phyloP scores from a whole-genome alignment of 108 stramenopile species.

The Pseudonitzschia delicatissima region DNA sequence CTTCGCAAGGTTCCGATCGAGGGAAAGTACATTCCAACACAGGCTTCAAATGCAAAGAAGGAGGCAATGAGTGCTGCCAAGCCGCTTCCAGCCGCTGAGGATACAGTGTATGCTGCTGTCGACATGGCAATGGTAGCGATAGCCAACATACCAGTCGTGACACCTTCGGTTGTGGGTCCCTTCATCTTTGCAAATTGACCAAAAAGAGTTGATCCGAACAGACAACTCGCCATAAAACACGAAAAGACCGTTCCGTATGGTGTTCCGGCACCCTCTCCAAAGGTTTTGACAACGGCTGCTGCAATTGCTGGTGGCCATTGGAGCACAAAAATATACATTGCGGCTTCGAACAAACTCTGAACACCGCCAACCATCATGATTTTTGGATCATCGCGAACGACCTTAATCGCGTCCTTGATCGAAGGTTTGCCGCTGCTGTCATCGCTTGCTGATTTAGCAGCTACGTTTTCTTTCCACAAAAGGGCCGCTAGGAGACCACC shows the following conservation, averaged over 20 bases:
- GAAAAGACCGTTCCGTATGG: constrained; percentile 92
- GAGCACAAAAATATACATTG: constrained; percentile 96
- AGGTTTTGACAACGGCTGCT: constrained; percentile 54
- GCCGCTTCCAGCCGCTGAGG: constrained; percentile 30
- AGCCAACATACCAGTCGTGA: constrained; percentile 68
- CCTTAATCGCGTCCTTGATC: constrained; percentile 79
- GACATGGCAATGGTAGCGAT: constrained; percentile 87
- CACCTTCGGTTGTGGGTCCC: constrained; percentile 67
- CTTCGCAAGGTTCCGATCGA: constrained; percentile 91
- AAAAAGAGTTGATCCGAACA: constrained; percentile 87
- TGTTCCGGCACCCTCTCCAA: constrained; percentile 54
- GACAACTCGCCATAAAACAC: constrained; percentile 92
- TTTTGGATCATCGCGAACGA: constrained; percentile 75
- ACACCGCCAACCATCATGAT: constrained; percentile 91
- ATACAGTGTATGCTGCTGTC: constrained; percentile 60
- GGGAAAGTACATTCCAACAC: constrained; percentile 97
- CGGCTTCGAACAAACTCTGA: constrained; percentile 93
- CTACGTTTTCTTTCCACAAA: constrained; percentile 93
- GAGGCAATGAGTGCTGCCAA: constrained; percentile 34
- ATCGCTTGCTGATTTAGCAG: constrained; percentile 21
- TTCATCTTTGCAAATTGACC: constrained; percentile 60
- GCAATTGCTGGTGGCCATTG: constrained; percentile 93
- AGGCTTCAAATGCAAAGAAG: constrained; percentile 95
- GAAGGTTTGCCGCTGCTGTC: constrained; percentile 41
- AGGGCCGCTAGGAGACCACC: constrained; percentile 74